phyloP scores from a whole-genome alignment of 202 grass and related monocot species.

The Elaeis oleifera region DNA sequence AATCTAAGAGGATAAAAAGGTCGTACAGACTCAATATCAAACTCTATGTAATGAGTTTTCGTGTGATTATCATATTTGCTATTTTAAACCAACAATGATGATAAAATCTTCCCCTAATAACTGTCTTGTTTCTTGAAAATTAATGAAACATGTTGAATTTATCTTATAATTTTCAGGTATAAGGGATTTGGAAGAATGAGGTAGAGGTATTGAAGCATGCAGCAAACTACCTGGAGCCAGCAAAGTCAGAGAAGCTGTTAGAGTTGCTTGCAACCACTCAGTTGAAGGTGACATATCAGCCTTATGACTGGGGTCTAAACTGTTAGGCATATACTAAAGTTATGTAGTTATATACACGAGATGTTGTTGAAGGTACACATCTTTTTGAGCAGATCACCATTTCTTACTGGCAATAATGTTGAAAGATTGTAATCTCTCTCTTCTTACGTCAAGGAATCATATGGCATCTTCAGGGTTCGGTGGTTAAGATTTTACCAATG shows the following conservation, averaged over 20 bases:
- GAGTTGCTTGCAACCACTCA: constrained; percentile 62
- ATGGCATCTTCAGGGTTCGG: too few relatives aligned
- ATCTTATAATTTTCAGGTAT: constrained; percentile 47
- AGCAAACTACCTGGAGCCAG: constrained; percentile 70
- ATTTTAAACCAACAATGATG: neutral
- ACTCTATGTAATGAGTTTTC: neutral
- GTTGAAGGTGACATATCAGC: constrained; percentile 69
- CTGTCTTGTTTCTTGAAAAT: too few relatives aligned
- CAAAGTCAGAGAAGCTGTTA: constrained; percentile 55
- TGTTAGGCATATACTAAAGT: constrained; percentile 22
- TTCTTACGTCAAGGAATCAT: too few relatives aligned
- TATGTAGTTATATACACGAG: too few relatives aligned
- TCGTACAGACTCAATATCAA: too few relatives aligned
- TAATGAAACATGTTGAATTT: neutral
- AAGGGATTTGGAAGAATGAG: constrained; percentile 88
- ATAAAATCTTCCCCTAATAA: too few relatives aligned
- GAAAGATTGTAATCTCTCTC: too few relatives aligned
- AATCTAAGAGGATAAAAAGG: neutral
- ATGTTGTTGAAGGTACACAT: too few relatives aligned
- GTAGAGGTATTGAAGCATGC: constrained; percentile 80
- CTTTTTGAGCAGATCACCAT: neutral
- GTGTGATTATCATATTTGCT: neutral
- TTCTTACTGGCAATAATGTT: too few relatives aligned
- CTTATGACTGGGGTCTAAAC: constrained; percentile 82
- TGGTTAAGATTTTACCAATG: too few relatives aligned